A percentile compares a stretch with the other conserved stretches of the same genome.
Evolutionary conservation across 129 eudicot genomes (phyloP).

Genomic region (Oenanthe sinensis): DNA sequence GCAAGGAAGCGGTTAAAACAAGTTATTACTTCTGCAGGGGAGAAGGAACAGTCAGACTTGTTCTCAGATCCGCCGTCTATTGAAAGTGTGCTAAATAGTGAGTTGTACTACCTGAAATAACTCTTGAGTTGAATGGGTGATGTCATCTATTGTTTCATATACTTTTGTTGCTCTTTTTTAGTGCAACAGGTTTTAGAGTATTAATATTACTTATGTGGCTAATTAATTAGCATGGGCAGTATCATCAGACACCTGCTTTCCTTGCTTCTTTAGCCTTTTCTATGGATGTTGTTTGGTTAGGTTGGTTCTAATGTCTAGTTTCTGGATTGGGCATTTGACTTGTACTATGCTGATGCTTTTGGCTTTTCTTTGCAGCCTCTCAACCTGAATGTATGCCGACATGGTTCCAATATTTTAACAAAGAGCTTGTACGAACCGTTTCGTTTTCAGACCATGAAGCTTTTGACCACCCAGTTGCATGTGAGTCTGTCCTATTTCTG

Average conservation of each 20-base stretch:
- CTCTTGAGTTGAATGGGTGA: background rate
- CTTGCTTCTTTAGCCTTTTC: background rate
- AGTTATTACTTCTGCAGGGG: constrained; percentile 80
- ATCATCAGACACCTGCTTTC: background rate
- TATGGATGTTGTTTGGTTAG: constrained; percentile 1
- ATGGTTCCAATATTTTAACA: constrained; percentile 75
- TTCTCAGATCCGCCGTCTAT: constrained; percentile 44
- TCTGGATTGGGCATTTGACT: constrained; percentile 7
- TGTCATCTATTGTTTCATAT: background rate
- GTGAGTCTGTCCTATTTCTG: constrained; percentile 31
- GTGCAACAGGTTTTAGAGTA: background rate
- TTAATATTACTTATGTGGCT: background rate
- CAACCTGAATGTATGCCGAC: constrained; percentile 58
- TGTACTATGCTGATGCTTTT: constrained; percentile 7
- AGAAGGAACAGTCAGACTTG: constrained; percentile 40
- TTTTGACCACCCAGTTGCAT: constrained; percentile 96
- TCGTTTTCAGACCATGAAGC: constrained; percentile 97
- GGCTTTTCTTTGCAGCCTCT: constrained; percentile 44
- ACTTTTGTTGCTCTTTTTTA: background rate
- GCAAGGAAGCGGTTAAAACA: constrained; percentile 80
- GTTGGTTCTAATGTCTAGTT: background rate
- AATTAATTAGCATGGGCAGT: background rate
- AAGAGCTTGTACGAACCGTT: constrained; percentile 66
- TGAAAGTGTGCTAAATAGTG: constrained; percentile 48
- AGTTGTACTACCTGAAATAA: constrained; percentile 28